Evolutionary conservation across 352 stramenopile genomes (phyloP).

Genomic region (Saprolegnia diclina): DNA sequence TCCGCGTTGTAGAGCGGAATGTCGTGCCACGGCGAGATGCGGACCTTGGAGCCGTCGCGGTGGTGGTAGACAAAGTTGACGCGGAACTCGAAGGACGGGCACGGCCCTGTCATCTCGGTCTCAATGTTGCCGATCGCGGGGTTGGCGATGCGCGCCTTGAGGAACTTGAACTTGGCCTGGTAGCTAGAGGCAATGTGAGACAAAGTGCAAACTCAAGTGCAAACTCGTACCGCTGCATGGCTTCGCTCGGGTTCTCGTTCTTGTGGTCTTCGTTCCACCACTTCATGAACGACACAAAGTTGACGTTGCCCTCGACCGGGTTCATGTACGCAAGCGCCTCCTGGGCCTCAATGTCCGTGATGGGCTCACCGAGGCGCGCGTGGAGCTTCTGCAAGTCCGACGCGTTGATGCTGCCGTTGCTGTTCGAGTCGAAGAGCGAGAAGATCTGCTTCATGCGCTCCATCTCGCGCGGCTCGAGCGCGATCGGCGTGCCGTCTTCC

Average conservation of each 20-base stretch:
- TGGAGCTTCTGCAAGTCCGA: slow-evolving; percentile 75
- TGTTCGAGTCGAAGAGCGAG: slow-evolving; percentile 73
- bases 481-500: slow-evolving; percentile 72
- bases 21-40: slow-evolving; percentile 98
- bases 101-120: slow-evolving; percentile 66
- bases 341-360: slow-evolving; percentile 62
- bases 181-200: slow-evolving; percentile 15
- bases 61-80: slow-evolving; percentile 87
- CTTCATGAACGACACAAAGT: slow-evolving; percentile 86
- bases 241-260: slow-evolving; percentile 56
- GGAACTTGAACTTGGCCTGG: slow-evolving; percentile 85
- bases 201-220: background rate
- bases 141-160: slow-evolving; percentile 82
- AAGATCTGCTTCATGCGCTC: slow-evolving; percentile 83
- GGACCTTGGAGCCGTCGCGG: slow-evolving; percentile 56
- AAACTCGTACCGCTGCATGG: slow-evolving; percentile 60
- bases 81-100: slow-evolving; percentile 84
- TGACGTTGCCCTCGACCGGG: slow-evolving; percentile 51
- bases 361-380: slow-evolving; percentile 75
- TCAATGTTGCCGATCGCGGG: slow-evolving; percentile 74
- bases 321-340: slow-evolving; percentile 73
- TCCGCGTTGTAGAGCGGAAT: slow-evolving; percentile 92
- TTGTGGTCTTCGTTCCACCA: slow-evolving; percentile 85
- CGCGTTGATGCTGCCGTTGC: slow-evolving; percentile 71
- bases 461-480: slow-evolving; percentile 75